These are phyloP conservation scores for Neofusicoccum cordaticola DNA, from an alignment of 2,329 filamentous ascomycete species.

Conservation along the genomic window DNA sequence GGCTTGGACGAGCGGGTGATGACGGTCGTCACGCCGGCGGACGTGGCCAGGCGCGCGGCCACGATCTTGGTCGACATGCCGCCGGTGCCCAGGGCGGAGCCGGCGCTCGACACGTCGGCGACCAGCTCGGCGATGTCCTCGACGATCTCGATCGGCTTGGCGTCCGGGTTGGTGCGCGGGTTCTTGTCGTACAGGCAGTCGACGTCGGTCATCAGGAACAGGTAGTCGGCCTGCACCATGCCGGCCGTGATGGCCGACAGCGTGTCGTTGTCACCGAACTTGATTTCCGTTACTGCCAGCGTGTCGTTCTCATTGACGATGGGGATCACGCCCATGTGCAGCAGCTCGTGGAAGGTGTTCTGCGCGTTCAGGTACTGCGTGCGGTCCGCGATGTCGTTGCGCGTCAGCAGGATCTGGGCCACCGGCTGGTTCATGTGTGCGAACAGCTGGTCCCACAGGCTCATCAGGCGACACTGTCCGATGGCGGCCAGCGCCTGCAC, in stretches of 20 bases:
- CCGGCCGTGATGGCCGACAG: conserved; percentile 93
- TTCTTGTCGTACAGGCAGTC: conserved; percentile 98
- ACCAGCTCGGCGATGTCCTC: conserved; percentile 80
- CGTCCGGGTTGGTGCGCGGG: conserved; percentile 78
- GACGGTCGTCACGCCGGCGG: conserved; percentile 90
- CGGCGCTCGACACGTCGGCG: conserved; percentile 87
- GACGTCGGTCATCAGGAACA: conserved; percentile 98
- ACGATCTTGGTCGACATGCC: conserved; percentile 98
- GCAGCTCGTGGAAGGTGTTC: conserved; percentile 85
- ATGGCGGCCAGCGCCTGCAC: conserved; percentile 94
- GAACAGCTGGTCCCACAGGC: conserved; percentile 92
- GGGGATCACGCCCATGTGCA: conserved; percentile 94
- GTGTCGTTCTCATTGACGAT: conserved; percentile 99
- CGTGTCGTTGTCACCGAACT: conserved; percentile 98
- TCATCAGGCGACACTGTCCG: conserved; percentile 91
- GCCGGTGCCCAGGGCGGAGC: conserved; percentile 85
- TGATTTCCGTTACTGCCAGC: conserved; percentile 94
- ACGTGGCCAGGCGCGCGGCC: conserved; percentile 85
- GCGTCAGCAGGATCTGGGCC: conserved; percentile 88
- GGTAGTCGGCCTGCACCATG: conserved; percentile 94
- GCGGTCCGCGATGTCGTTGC: conserved; percentile 94
- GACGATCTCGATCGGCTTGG: conserved; percentile 85
- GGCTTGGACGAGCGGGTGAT: conserved; percentile 94
- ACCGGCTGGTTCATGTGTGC: conserved; percentile 83
- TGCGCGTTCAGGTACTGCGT: conserved; percentile 96